Percentiles rank a stretch among this genome's conserved stretches.
Conservation (phyloP, 345 rosid genomes). For the Fremontodendron californicum region DNA sequence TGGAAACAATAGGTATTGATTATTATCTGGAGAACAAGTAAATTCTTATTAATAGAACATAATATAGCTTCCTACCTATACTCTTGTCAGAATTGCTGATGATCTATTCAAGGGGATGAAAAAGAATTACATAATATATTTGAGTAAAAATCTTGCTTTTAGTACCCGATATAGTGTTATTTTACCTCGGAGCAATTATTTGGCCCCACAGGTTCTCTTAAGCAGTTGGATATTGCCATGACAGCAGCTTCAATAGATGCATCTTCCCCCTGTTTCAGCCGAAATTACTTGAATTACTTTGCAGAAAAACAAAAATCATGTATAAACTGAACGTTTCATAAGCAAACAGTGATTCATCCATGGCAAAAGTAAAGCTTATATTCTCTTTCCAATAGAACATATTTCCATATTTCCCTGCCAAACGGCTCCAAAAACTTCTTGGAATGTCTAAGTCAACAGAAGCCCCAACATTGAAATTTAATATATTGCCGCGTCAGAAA, state of each 20-base stretch:
- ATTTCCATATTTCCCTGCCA: conserved; percentile 65
- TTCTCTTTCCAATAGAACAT: conserved; percentile 86
- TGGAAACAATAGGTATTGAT: background rate
- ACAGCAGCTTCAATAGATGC: conserved; percentile 87
- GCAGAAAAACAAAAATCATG: background rate
- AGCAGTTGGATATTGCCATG: conserved; percentile 78
- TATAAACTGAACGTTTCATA: conserved; percentile 1
- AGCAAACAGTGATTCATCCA: background rate
- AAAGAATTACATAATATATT: background rate
- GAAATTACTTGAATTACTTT: conserved; percentile 7
- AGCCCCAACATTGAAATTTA: conserved; percentile 84
- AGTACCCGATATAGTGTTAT: conserved; percentile 17
- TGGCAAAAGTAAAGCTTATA: conserved; percentile 30
- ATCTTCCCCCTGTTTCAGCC: conserved; percentile 74
- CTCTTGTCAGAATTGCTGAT: background rate
- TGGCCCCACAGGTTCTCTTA: conserved; percentile 79
- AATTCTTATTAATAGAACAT: conserved; percentile 6
- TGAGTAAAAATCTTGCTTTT: background rate
- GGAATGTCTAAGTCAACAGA: conserved; percentile 77
- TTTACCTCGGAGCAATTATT: conserved; percentile 70
- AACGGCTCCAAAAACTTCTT: conserved; percentile 82
- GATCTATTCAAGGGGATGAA: background rate
- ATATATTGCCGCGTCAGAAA: conserved; percentile 55
- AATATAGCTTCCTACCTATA: background rate
- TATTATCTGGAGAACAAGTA: background rate